Conservation (phyloP, 2,329 filamentous ascomycete species). For the Ceratocystis alfenasii region DNA sequence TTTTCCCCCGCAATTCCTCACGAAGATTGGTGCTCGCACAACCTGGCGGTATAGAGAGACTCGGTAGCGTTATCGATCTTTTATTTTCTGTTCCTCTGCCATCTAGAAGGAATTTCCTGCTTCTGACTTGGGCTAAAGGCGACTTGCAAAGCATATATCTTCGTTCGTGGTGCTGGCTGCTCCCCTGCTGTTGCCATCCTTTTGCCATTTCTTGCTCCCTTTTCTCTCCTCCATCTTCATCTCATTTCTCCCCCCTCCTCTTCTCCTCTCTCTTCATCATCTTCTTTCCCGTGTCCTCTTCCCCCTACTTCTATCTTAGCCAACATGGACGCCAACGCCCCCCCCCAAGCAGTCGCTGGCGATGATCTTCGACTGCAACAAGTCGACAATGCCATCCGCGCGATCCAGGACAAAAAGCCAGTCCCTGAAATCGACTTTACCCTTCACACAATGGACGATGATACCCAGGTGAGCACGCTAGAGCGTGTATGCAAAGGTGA, state of each 20-base stretch:
- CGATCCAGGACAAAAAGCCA: slow-evolving; percentile 88
- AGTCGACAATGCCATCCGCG: slow-evolving; percentile 82
- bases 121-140: too few species aligned
- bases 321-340: slow-evolving; percentile 39
- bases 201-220: background rate
- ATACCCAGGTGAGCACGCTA: slow-evolving; percentile 82
- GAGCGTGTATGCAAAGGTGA: slow-evolving; percentile 98
- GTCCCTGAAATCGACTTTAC: slow-evolving; percentile 97
- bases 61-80: too few species aligned
- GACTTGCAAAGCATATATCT: too few species aligned
- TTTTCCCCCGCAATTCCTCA: background rate
- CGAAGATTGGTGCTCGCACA: too few species aligned
- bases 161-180: too few species aligned
- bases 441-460: slow-evolving; percentile 97
- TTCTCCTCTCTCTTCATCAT: slow-evolving; percentile 7
- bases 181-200: too few species aligned
- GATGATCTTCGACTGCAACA: slow-evolving; percentile 45
- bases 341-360: slow-evolving; percentile 28
- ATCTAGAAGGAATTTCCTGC: too few species aligned
- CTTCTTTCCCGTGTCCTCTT: background rate
- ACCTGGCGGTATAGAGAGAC: background rate
- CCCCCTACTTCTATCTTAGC: background rate
- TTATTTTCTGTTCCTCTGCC: too few species aligned
- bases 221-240: slow-evolving; percentile 15
- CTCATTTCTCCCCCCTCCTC: background rate